These are phyloP conservation scores for Scedosporium dehoogii DNA, from an alignment of 2,329 filamentous ascomycete species.

Conservation along the genomic window DNA sequence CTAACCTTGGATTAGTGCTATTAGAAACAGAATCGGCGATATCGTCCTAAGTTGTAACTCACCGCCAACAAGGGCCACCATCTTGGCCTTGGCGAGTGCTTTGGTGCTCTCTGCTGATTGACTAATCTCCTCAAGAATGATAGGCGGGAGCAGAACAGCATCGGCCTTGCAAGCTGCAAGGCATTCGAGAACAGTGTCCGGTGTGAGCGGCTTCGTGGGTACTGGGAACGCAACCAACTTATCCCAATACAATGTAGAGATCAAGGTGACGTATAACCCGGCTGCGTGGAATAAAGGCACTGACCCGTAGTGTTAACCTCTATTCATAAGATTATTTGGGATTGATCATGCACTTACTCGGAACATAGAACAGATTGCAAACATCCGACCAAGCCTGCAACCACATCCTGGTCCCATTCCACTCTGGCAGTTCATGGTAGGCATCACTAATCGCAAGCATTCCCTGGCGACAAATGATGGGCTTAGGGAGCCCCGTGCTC, in stretches of 20 bases:
- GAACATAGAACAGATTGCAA: slow-evolving; percentile 3
- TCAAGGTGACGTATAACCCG: slow-evolving; percentile 17
- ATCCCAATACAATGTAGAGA: slow-evolving; percentile 19
- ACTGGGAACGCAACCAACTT: slow-evolving; percentile 18
- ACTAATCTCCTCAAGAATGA: slow-evolving; percentile 33
- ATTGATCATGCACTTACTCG: background rate
- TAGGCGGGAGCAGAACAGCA: slow-evolving; percentile 23
- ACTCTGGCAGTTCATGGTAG: slow-evolving; percentile 16
- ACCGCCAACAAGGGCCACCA: slow-evolving; percentile 29
- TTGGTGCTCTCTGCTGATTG: slow-evolving; percentile 19
- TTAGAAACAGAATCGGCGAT: background rate
- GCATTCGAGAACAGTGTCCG: slow-evolving; percentile 22
- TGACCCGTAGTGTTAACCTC: slow-evolving; percentile 5
- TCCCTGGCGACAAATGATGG: slow-evolving; percentile 29
- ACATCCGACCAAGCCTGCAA: background rate
- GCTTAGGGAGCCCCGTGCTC: slow-evolving; percentile 35
- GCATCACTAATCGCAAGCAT: slow-evolving; percentile 24
- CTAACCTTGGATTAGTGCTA: slow-evolving; percentile 11
- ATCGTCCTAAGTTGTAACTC: slow-evolving; percentile 4
- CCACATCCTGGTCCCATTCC: slow-evolving; percentile 14
- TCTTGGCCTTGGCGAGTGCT: slow-evolving; percentile 21
- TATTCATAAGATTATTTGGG: background rate
- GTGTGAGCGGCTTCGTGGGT: slow-evolving; percentile 22
- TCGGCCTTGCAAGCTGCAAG: slow-evolving; percentile 18
- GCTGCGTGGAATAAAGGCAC: slow-evolving; percentile 31